Conservation (phyloP, 108 stramenopile genomes). For the Skeletonema grethae region DNA sequence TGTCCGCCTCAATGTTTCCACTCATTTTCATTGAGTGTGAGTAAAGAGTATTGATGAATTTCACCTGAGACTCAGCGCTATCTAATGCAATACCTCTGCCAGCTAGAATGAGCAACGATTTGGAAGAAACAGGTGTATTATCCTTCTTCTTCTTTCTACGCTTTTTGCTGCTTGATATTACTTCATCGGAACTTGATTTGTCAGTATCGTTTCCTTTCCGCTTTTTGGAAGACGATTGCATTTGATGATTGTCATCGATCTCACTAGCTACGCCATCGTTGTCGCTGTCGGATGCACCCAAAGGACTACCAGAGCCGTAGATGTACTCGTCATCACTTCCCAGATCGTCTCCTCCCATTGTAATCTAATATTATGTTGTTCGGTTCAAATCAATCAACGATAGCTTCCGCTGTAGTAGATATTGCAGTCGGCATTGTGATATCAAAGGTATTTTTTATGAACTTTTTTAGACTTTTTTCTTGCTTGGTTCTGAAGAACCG, state of each 20-base stretch:
- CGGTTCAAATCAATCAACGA: neutral
- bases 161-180: conserved; percentile 41
- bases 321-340: conserved; percentile 82
- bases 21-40: conserved; percentile 37
- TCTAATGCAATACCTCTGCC: conserved; percentile 53
- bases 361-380: conserved; percentile 6
- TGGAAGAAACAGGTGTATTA: conserved; percentile 25
- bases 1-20: conserved; percentile 5
- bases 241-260: conserved; percentile 15
- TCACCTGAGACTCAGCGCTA: conserved; percentile 27
- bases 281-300: neutral
- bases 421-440: too few species aligned
- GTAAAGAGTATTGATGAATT: conserved; percentile 43
- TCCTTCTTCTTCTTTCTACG: conserved; percentile 25
- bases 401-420: too few species aligned
- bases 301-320: conserved; percentile 26
- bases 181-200: neutral
- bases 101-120: conserved; percentile 43
- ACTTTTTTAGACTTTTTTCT: too few species aligned
- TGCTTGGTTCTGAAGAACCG: too few species aligned
- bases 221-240: conserved; percentile 30
- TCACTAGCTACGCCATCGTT: conserved; percentile 15
- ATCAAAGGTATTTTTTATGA: too few species aligned
- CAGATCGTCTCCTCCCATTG: conserved; percentile 87
- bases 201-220: conserved; percentile 18